These are phyloP conservation scores for Sarocladium brachiariae DNA, from an alignment of 2,329 filamentous ascomycete genomes.

Conservation along the genomic window DNA sequence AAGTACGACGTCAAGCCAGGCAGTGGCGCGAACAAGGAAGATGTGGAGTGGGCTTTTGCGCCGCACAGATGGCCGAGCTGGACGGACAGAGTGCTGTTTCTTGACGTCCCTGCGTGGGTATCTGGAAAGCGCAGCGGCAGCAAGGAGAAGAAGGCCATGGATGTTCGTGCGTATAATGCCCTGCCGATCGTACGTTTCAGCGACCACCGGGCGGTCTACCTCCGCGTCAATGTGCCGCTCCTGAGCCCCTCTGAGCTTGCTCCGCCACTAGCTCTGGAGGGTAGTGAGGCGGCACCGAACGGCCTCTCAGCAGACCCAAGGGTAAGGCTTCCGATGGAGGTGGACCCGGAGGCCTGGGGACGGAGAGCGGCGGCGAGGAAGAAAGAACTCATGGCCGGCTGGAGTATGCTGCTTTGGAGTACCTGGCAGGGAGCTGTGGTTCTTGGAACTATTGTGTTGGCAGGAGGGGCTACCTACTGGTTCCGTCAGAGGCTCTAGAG, in stretches of 20 bases:
- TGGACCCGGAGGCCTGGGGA: slow-evolving; percentile 50
- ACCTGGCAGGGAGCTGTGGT: slow-evolving; percentile 43
- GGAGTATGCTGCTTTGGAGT: slow-evolving; percentile 48
- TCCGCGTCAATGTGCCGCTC: slow-evolving; percentile 62
- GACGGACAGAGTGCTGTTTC: slow-evolving; percentile 85
- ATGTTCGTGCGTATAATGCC: slow-evolving; percentile 62
- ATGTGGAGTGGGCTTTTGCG: slow-evolving; percentile 64
- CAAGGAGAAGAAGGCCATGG: slow-evolving; percentile 24
- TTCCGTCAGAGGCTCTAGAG: slow-evolving; percentile 4
- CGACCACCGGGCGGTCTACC: slow-evolving; percentile 79
- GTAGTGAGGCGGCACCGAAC: slow-evolving; percentile 12
- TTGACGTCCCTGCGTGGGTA: slow-evolving; percentile 52
- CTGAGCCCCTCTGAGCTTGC: slow-evolving; percentile 33
- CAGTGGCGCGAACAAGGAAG: slow-evolving; percentile 25
- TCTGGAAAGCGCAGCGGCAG: slow-evolving; percentile 22
- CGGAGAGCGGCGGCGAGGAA: slow-evolving; percentile 38
- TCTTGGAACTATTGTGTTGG: slow-evolving; percentile 33
- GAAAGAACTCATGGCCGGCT: slow-evolving; percentile 43
- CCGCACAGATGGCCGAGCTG: slow-evolving; percentile 81
- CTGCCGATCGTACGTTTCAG: slow-evolving; percentile 75
- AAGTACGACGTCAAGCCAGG: slow-evolving; percentile 58
- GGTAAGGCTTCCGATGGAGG: slow-evolving; percentile 39
- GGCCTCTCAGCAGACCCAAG: slow-evolving; percentile 32
- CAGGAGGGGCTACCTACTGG: slow-evolving; percentile 42
- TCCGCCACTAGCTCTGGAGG: slow-evolving; percentile 20